These are phyloP conservation scores for Hypoxylon rubiginosum DNA, from an alignment of 2,329 filamentous ascomycete species.

Conservation along the genomic window DNA sequence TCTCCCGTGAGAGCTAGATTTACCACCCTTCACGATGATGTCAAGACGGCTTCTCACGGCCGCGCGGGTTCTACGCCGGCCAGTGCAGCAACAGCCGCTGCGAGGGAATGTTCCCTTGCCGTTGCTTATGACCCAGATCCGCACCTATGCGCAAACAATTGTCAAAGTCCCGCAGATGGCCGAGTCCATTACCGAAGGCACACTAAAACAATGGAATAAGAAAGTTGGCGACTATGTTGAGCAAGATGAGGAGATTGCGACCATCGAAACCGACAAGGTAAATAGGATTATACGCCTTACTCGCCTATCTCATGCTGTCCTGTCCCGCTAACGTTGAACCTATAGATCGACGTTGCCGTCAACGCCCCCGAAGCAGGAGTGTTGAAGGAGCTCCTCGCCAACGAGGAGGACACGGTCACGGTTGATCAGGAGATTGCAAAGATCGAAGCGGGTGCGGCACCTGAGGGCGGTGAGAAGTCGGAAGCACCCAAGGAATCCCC, in stretches of 20 bases:
- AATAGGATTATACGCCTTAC: constrained; percentile 23
- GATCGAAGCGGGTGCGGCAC: constrained; percentile 81
- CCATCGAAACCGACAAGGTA: constrained; percentile 99
- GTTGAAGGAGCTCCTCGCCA: constrained; percentile 91
- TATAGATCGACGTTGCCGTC: constrained; percentile 93
- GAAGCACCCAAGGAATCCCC: constrained; percentile 72
- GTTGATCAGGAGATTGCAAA: constrained; percentile 93
- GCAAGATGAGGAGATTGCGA: constrained; percentile 96
- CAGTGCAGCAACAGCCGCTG: constrained; percentile 59
- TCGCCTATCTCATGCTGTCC: neutral
- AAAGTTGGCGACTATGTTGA: constrained; percentile 93
- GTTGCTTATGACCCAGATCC: constrained; percentile 68
- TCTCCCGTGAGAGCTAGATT: constrained; percentile 10
- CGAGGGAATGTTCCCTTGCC: constrained; percentile 61
- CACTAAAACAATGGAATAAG: constrained; percentile 94
- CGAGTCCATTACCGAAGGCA: constrained; percentile 98
- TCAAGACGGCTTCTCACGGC: constrained; percentile 55
- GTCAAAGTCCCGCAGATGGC: constrained; percentile 98
- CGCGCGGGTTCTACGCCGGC: constrained; percentile 57
- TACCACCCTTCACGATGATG: constrained; percentile 47
- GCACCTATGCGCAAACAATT: constrained; percentile 80
- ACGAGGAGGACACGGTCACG: constrained; percentile 93
- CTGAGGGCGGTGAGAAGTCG: constrained; percentile 68
- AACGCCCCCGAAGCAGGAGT: constrained; percentile 92
- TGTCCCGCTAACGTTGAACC: constrained; percentile 24